Percentiles rank a stretch among this genome's conserved stretches.
Conservation (phyloP, 2,329 filamentous ascomycete species). For the Fusarium sp. region DNA sequence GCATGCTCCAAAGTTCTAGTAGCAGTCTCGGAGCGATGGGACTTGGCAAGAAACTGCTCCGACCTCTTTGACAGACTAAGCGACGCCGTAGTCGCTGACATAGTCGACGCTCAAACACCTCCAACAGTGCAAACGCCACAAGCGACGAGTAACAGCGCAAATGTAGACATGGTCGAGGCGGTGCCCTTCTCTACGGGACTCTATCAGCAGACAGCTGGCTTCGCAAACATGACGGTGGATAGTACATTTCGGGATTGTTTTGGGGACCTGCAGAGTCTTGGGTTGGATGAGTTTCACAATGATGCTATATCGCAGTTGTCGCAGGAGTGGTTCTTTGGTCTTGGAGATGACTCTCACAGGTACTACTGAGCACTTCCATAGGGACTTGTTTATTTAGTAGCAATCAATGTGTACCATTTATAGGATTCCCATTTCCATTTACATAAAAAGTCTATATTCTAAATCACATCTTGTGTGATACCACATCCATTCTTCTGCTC, state of each 20-base stretch:
- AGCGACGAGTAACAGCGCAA: background rate
- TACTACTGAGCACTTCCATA: constrained; percentile 18
- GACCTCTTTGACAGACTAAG: constrained; percentile 58
- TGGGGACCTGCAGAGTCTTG: constrained; percentile 42
- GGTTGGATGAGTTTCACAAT: constrained; percentile 40
- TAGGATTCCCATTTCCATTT: background rate
- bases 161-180: constrained; percentile 4
- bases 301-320: constrained; percentile 44
- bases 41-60: constrained; percentile 53
- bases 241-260: constrained; percentile 55
- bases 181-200: constrained; percentile 9
- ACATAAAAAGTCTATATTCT: background rate
- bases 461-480: background rate
- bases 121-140: background rate
- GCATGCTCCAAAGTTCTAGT: constrained; percentile 59
- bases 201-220: background rate
- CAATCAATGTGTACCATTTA: background rate
- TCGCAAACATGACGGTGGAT: constrained; percentile 50
- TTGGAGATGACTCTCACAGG: constrained; percentile 27
- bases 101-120: constrained; percentile 43
- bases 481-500: too few relatives aligned
- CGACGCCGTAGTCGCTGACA: constrained; percentile 56
- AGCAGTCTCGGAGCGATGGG: constrained; percentile 58
- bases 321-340: constrained; percentile 38
- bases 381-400: background rate